Evolutionary conservation across 257 asterid species (phyloP).

Genomic region (Cinchona pubescens): DNA sequence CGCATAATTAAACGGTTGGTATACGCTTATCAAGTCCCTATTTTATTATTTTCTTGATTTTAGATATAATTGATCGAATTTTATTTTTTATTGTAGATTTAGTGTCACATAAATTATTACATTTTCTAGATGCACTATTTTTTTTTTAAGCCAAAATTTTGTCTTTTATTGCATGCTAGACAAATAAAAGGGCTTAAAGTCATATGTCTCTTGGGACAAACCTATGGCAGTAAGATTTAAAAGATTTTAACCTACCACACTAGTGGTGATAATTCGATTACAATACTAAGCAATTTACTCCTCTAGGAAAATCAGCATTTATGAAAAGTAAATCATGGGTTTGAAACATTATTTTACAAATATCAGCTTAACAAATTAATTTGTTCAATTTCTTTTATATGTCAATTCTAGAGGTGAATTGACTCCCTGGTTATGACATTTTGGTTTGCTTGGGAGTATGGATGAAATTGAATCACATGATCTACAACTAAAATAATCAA

Average conservation of each 20-base stretch:
- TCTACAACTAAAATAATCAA: constrained; percentile 9
- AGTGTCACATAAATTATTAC: no score
- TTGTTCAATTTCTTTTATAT: not conserved
- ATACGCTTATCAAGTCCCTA: not conserved
- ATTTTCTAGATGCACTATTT: no score
- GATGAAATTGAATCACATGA: constrained; percentile 8
- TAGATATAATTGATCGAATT: no score
- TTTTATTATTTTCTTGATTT: no score
- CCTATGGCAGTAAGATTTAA: not conserved
- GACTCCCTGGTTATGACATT: not conserved
- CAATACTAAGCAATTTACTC: not conserved
- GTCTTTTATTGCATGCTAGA: not conserved
- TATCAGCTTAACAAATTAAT: not conserved
- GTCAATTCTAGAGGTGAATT: not conserved
- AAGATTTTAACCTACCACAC: not conserved
- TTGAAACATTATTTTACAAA: not conserved
- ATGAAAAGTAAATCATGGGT: not conserved
- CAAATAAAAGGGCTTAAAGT: not conserved
- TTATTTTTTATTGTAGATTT: no score
- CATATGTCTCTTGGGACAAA: not conserved
- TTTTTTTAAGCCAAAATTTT: not conserved
- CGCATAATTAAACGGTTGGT: constrained; percentile 39
- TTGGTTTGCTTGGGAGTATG: not conserved
- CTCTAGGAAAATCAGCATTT: not conserved
- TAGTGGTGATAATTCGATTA: not conserved